Percentiles rank a stretch among this genome's conserved stretches.
Conservation (phyloP, 768 basidiomycete species). For the Macrolepiota fuliginosa region DNA sequence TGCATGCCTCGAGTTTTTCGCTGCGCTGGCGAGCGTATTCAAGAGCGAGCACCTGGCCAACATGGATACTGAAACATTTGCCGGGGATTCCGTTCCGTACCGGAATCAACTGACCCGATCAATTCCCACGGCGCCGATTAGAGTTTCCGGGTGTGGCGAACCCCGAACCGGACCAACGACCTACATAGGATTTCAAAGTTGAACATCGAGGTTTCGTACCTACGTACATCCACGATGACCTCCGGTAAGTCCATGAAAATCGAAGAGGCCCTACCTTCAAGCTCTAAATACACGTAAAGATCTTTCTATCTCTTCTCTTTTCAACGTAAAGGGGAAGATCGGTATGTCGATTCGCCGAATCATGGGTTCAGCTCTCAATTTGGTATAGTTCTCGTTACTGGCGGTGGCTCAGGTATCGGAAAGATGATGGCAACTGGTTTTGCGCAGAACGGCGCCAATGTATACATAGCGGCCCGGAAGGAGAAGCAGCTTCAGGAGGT, state of each 20-base stretch:
- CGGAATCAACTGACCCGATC: neutral
- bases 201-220: neutral
- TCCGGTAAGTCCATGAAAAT: neutral
- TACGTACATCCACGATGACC: neutral
- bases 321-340: constrained; percentile 18
- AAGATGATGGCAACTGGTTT: constrained; percentile 82
- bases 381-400: constrained; percentile 72
- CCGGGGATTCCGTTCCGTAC: neutral
- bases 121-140: neutral
- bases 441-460: constrained; percentile 82
- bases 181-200: neutral
- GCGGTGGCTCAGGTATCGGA: constrained; percentile 82
- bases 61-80: neutral
- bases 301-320: constrained; percentile 15
- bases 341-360: constrained; percentile 1
- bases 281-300: neutral
- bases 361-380: neutral
- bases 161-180: too few relatives aligned
- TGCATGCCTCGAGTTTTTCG: neutral
- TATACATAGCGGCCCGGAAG: constrained; percentile 88
- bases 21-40: neutral
- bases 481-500: constrained; percentile 77
- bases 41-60: neutral
- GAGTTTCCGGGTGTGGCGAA: too few relatives aligned
- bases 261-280: neutral